Percentiles rank a stretch among this genome's conserved stretches.
Evolutionary conservation across 768 basidiomycete species (phyloP).

Genomic region (Panaeolus cyanescens): DNA sequence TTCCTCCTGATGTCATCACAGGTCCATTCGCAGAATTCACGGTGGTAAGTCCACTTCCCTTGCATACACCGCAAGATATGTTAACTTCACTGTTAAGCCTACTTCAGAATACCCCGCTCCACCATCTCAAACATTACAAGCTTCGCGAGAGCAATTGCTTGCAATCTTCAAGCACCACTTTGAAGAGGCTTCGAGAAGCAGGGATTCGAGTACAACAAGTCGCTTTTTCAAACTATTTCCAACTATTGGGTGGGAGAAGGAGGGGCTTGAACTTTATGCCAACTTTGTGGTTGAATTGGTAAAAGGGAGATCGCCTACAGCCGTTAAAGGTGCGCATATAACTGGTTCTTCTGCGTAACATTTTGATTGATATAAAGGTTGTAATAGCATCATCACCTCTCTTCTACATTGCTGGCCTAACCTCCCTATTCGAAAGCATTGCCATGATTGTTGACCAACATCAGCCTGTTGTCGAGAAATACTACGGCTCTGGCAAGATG

Average conservation of each 20-base stretch:
- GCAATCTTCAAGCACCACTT: slow-evolving; percentile 81
- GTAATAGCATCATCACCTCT: slow-evolving; percentile 83
- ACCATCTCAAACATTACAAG: slow-evolving; percentile 79
- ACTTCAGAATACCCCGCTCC: slow-evolving; percentile 86
- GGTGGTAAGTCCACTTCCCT: slow-evolving; percentile 60
- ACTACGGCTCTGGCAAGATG: slow-evolving; percentile 94
- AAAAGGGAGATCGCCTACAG: slow-evolving; percentile 70
- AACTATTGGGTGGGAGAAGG: slow-evolving; percentile 88
- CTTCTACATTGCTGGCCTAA: slow-evolving; percentile 89
- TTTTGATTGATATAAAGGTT: neutral
- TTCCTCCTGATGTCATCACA: slow-evolving; percentile 75
- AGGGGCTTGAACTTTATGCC: slow-evolving; percentile 91
- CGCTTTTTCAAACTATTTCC: slow-evolving; percentile 98
- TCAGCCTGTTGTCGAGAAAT: slow-evolving; percentile 96
- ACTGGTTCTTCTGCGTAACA: slow-evolving; percentile 9
- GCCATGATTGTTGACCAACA: slow-evolving; percentile 98
- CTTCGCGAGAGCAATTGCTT: slow-evolving; percentile 74
- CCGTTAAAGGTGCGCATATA: slow-evolving; percentile 71
- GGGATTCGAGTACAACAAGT: slow-evolving; percentile 85
- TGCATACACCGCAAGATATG: slow-evolving; percentile 3
- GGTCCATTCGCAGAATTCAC: slow-evolving; percentile 85
- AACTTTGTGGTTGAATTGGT: slow-evolving; percentile 92
- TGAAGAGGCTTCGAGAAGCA: slow-evolving; percentile 72
- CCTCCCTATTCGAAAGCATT: slow-evolving; percentile 91
- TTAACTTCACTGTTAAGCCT: slow-evolving; percentile 55